Evolutionary conservation across 2,329 filamentous ascomycete genomes (phyloP).

Genomic region (Aspergillus niger): DNA sequence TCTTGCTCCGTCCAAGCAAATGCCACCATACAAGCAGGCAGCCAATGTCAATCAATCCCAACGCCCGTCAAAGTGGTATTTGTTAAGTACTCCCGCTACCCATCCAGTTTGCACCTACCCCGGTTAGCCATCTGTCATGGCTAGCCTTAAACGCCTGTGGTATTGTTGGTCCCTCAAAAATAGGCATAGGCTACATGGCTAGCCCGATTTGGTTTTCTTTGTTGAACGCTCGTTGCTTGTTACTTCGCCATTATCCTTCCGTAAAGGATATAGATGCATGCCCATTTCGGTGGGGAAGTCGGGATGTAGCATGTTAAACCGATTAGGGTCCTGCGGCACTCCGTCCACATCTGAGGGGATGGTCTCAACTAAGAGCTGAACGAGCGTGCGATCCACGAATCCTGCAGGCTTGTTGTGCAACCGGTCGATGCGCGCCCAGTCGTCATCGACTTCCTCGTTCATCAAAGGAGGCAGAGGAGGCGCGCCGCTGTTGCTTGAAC

Average conservation of each 20-base stretch:
- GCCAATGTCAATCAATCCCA: neutral
- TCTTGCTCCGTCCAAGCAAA: neutral
- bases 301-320: slow-evolving; percentile 45
- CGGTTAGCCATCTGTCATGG: neutral
- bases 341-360: slow-evolving; percentile 33
- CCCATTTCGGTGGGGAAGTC: slow-evolving; percentile 48
- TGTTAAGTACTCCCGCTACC: slow-evolving; percentile 5
- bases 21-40: neutral
- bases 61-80: slow-evolving; percentile 1
- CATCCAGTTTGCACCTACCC: neutral
- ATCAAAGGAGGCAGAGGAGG: slow-evolving; percentile 47
- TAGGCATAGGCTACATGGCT: neutral
- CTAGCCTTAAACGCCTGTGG: slow-evolving; percentile 9
- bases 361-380: slow-evolving; percentile 43
- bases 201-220: slow-evolving; percentile 17
- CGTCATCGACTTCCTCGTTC: slow-evolving; percentile 51
- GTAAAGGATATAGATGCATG: slow-evolving; percentile 45
- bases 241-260: slow-evolving; percentile 10
- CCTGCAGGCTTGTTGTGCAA: slow-evolving; percentile 40
- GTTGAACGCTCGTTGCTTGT: slow-evolving; percentile 20
- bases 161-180: neutral
- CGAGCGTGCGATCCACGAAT: slow-evolving; percentile 45
- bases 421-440: slow-evolving; percentile 45
- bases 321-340: slow-evolving; percentile 34
- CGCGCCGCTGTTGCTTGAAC: slow-evolving; percentile 44